Evolutionary conservation across 768 basidiomycete genomes (phyloP).

Genomic region (Sarcomyxa edulis): DNA sequence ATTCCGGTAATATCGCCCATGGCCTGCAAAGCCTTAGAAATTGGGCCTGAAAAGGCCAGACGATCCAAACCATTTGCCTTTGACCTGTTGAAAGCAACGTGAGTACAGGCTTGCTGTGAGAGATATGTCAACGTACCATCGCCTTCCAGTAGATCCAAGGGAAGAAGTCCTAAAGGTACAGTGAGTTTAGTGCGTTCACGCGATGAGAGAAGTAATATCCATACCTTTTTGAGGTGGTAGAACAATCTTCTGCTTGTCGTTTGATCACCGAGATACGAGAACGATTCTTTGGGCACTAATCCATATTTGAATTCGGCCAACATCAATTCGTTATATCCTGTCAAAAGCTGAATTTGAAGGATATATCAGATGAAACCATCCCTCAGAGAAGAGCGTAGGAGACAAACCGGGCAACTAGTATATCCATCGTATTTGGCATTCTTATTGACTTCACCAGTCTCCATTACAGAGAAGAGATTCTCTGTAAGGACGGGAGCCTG

Average conservation of each 20-base stretch:
- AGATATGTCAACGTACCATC: constrained; percentile 42
- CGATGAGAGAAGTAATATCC: constrained; percentile 4
- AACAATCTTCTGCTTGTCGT: constrained; percentile 71
- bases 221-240: constrained; percentile 85
- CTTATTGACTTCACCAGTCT: constrained; percentile 59
- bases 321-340: constrained; percentile 78
- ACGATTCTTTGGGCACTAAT: constrained; percentile 81
- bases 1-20: too few species aligned
- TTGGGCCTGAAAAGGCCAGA: constrained; percentile 24
- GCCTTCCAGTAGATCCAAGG: constrained; percentile 75
- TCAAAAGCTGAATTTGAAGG: constrained; percentile 57
- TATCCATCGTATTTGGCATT: constrained; percentile 82
- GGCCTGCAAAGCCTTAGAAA: constrained; percentile 11
- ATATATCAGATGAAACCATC: constrained; percentile 7
- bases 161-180: constrained; percentile 48
- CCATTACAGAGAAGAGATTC: constrained; percentile 74
- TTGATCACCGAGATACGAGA: constrained; percentile 65
- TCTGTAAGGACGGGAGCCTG: constrained; percentile 90
- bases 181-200: neutral
- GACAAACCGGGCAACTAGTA: constrained; percentile 74
- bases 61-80: constrained; percentile 42
- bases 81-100: constrained; percentile 29
- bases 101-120: constrained; percentile 26
- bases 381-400: constrained; percentile 2
- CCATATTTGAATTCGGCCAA: constrained; percentile 96